phyloP scores from a whole-genome alignment of 2,329 filamentous ascomycete genomes.

The Aciculosporium take region DNA sequence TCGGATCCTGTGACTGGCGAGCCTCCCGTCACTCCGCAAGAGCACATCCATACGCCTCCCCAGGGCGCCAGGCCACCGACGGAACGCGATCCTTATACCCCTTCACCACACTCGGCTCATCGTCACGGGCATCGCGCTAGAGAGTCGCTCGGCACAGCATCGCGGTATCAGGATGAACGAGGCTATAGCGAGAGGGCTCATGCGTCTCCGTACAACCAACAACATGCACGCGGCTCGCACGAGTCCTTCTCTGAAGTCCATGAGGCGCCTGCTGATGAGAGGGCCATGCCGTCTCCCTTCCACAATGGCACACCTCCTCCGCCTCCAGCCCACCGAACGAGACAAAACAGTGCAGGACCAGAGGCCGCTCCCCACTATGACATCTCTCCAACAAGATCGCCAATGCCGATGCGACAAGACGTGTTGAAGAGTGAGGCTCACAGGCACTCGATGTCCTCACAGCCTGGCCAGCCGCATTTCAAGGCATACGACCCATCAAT shows the following conservation, averaged over 20 bases:
- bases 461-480: conserved; percentile 40
- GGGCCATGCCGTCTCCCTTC: conserved; percentile 19
- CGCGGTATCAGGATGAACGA: conserved; percentile 22
- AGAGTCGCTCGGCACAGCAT: conserved; percentile 23
- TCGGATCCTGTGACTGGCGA: conserved; percentile 56
- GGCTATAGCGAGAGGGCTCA: conserved; percentile 20
- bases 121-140: conserved; percentile 20
- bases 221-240: conserved; percentile 23
- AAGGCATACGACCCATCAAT: conserved; percentile 35
- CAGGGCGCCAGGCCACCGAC: conserved; percentile 8
- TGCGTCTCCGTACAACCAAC: conserved; percentile 22
- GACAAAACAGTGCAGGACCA: conserved; percentile 30
- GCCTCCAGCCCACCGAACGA: conserved; percentile 38
- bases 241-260: conserved; percentile 19
- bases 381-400: conserved; percentile 26
- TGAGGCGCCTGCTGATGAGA: conserved; percentile 21
- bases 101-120: conserved; percentile 16
- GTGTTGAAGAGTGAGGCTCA: conserved; percentile 44
- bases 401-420: conserved; percentile 43
- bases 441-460: conserved; percentile 33
- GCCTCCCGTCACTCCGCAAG: conserved; percentile 21
- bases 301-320: conserved; percentile 38
- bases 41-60: conserved; percentile 26
- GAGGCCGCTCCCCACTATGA: conserved; percentile 30
- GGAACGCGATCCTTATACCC: conserved; percentile 21